These are phyloP conservation scores for Russula abietina DNA, from an alignment of 768 basidiomycete genomes.

Conservation along the genomic window DNA sequence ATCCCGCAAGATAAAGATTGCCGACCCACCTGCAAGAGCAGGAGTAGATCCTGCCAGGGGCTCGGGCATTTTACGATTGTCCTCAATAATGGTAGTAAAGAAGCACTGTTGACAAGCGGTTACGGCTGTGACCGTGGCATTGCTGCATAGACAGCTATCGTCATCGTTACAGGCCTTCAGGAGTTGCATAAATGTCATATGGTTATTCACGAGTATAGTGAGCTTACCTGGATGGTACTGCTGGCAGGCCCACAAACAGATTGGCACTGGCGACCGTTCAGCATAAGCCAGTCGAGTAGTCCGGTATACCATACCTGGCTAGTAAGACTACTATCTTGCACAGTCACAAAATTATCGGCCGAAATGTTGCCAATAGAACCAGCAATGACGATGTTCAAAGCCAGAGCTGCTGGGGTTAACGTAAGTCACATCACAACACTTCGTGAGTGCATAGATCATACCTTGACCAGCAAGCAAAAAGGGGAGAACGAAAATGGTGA, in stretches of 20 bases:
- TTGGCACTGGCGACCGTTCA: constrained; percentile 32
- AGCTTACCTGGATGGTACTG: constrained; percentile 28
- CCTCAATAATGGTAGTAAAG: constrained; percentile 47
- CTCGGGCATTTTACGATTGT: constrained; percentile 46
- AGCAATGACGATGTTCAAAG: constrained; percentile 46
- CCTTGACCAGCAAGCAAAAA: constrained; percentile 54
- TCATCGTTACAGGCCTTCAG: constrained; percentile 40
- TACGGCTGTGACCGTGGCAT: constrained; percentile 39
- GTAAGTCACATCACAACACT: not conserved
- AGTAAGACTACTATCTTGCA: constrained; percentile 32
- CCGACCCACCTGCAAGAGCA: constrained; percentile 47
- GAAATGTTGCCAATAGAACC: constrained; percentile 34
- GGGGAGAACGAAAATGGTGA: constrained; percentile 32
- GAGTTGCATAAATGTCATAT: not conserved
- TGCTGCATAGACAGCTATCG: constrained; percentile 50
- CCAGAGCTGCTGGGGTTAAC: constrained; percentile 32
- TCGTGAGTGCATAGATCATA: constrained; percentile 26
- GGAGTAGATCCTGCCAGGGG: constrained; percentile 52
- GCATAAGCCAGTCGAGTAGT: not conserved
- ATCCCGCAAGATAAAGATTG: not conserved
- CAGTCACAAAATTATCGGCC: constrained; percentile 41
- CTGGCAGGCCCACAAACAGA: constrained; percentile 29
- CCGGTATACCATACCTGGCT: constrained; percentile 27
- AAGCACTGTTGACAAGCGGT: constrained; percentile 62
- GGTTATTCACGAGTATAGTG: not conserved